Evolutionary conservation across 2,329 filamentous ascomycete genomes (phyloP), one percentile per base, ranked within the genome.

Genomic region (Pseudonectria foliicola): DNA sequence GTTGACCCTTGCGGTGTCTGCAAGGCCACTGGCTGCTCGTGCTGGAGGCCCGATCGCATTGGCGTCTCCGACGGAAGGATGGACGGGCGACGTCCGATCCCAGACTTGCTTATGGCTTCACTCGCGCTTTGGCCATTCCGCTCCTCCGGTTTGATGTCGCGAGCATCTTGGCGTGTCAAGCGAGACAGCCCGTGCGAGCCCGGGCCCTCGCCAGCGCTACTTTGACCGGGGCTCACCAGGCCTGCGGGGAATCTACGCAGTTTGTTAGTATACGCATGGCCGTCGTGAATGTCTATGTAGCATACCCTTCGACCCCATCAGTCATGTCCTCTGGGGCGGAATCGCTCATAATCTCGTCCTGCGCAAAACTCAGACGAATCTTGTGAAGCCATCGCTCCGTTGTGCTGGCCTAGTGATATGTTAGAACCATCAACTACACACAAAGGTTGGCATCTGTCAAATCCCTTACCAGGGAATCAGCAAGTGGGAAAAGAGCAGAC

Each of bases 321-420:
- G 21, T 11, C 14, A 46, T 41, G 6, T 39, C 39, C 4, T 49
- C 47, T 3, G 31, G 25, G 8, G 40, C 43, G 2, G 38, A 39
- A 31, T 53, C 49, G 11, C 50, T 52, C 50, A 52, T 55, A 32
- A 45, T 42, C 33, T 52, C 47, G 27, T 55, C 46, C 15, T 48
- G 45, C 3, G 46, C 40, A 28, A 53, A 52, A 13, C 41, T 59
- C 33, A 53, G 54, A 14, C 57, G 59, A 14, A 64, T 53, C 42
- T 64, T 64, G 34, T 44, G 50, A 10, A 65, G 31, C 62, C 62
- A 65, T 27, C 59, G 49, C 27, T 62, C 60, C 7, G 62, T 59
- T 1, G 61, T 63, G 7, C 47, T 53, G n/a, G 57, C 56, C 61
- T 63, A 18, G 1, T 4, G n/a, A 36, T 13, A 32, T 30, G 13